phyloP scores from a whole-genome alignment of 169 alveolate genomes.

The Babesia bigemina region DNA sequence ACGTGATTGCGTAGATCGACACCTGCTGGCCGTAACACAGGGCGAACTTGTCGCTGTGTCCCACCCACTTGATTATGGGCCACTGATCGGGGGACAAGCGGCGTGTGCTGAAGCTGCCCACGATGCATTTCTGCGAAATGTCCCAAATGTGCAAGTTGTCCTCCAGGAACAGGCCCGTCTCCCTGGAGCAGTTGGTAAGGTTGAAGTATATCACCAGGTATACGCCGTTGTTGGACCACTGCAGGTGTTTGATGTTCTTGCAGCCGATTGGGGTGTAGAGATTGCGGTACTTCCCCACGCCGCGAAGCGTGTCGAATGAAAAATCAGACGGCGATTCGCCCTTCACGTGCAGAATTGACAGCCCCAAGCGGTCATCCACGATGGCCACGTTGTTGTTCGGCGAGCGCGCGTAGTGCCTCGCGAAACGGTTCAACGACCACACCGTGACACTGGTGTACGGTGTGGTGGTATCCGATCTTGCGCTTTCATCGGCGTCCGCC shows the following conservation, averaged over 20 bases:
- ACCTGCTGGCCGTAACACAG: conserved; percentile 58
- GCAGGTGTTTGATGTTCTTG: conserved; percentile 65
- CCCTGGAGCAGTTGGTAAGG: conserved; percentile 52
- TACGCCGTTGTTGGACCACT: conserved; percentile 67
- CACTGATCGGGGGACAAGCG: conserved; percentile 68
- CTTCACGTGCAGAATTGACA: conserved; percentile 55
- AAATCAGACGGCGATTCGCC: conserved; percentile 18
- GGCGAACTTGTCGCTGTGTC: conserved; percentile 50
- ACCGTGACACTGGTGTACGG: conserved; percentile 20
- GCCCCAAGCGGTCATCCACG: conserved; percentile 64
- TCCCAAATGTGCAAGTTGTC: conserved; percentile 72
- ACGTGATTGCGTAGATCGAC: conserved; percentile 39
- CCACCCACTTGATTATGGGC: conserved; percentile 70
- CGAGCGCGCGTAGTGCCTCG: conserved; percentile 53
- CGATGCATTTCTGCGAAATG: conserved; percentile 48
- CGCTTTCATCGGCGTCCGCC: conserved; percentile 13
- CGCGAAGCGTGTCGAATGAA: conserved; percentile 62
- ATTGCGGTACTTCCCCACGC: conserved; percentile 67
- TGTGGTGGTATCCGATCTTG: conserved; percentile 13
- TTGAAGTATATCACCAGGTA: conserved; percentile 63
- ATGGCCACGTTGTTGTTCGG: conserved; percentile 58
- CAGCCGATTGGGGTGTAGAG: conserved; percentile 68
- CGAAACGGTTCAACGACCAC: conserved; percentile 61
- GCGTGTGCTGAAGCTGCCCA: conserved; percentile 61
- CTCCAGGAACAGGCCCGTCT: conserved; percentile 49